phyloP scores from a whole-genome alignment of 2,329 filamentous ascomycete species.

The Byssothecium circinans region DNA sequence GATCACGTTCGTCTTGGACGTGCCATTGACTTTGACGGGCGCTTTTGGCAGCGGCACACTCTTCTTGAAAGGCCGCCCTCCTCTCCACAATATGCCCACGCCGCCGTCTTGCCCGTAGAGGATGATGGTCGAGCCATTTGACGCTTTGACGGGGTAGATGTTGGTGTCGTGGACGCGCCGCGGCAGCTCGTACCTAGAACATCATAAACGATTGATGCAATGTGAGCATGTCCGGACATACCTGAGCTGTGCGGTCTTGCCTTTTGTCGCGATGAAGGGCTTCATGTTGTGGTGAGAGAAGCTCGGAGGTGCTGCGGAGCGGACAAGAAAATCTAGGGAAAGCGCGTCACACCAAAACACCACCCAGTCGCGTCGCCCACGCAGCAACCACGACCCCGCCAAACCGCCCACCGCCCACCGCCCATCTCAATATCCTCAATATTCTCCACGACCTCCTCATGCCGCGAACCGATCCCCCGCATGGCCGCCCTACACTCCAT shows the following conservation, averaged over 20 bases:
- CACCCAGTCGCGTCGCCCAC: constrained; percentile 25
- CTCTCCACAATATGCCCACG: constrained; percentile 62
- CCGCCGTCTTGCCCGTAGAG: constrained; percentile 63
- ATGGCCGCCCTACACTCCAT: constrained; percentile 94
- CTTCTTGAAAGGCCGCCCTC: constrained; percentile 54
- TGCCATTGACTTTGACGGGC: constrained; percentile 46
- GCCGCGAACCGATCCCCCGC: constrained; percentile 28
- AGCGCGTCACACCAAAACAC: constrained; percentile 24
- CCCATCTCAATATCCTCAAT: no score
- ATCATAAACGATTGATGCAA: neutral
- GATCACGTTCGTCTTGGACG: constrained; percentile 55
- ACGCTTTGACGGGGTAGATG: constrained; percentile 60
- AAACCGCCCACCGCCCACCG: constrained; percentile 1
- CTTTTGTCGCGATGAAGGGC: constrained; percentile 64
- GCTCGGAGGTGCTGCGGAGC: constrained; percentile 19
- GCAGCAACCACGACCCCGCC: constrained; percentile 14
- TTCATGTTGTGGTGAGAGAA: constrained; percentile 56
- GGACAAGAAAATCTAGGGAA: constrained; percentile 11
- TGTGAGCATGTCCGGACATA: constrained; percentile 3
- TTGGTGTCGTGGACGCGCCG: constrained; percentile 59
- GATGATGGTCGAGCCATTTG: constrained; percentile 64
- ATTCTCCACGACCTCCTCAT: constrained; percentile 27
- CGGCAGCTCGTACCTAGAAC: constrained; percentile 60
- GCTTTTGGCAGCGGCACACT: constrained; percentile 32
- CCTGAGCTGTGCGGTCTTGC: constrained; percentile 39